Conservation (phyloP, 176 grass and related monocot species). For the Eremochloa ophiuroides region DNA sequence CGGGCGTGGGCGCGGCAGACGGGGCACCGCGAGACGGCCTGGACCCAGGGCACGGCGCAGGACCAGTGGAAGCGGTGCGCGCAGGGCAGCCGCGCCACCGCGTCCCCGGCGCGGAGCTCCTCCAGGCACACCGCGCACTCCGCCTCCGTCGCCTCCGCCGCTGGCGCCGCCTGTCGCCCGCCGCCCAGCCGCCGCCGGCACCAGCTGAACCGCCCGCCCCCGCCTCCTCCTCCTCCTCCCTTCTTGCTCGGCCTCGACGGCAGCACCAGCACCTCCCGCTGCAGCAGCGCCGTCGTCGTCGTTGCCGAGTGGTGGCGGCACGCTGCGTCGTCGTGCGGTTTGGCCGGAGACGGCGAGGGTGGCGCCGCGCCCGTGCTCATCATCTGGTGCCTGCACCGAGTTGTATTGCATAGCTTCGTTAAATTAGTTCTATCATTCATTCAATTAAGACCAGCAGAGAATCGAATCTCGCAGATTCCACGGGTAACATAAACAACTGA, state of each 20-base stretch:
- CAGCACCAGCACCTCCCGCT: background rate
- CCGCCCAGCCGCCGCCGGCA: constrained; percentile 43
- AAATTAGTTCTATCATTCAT: background rate
- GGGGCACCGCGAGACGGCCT: constrained; percentile 61
- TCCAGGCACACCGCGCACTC: constrained; percentile 92
- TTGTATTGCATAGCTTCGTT: no score
- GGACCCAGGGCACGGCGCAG: constrained; percentile 80
- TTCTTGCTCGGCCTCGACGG: background rate
- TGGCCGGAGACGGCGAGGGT: background rate
- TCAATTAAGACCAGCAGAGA: background rate
- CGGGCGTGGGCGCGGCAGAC: constrained; percentile 53
- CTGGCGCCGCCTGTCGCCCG: background rate
- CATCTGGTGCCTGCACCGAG: constrained; percentile 34
- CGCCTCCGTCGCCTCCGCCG: constrained; percentile 3
- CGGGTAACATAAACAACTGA: background rate
- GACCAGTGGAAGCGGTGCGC: constrained; percentile 84
- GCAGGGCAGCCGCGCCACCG: constrained; percentile 71
- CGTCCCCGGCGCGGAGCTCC: constrained; percentile 58
- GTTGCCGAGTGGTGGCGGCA: background rate
- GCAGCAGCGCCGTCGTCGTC: background rate
- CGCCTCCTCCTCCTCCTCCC: background rate
- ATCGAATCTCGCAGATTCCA: background rate
- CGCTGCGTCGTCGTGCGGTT: background rate
- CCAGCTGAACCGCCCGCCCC: constrained; percentile 45
- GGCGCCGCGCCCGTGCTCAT: constrained; percentile 29